Evolutionary conservation across 2,329 filamentous ascomycete species (phyloP), one percentile per base, ranked within the genome.

Genomic region (Pseudonectria buxi): DNA sequence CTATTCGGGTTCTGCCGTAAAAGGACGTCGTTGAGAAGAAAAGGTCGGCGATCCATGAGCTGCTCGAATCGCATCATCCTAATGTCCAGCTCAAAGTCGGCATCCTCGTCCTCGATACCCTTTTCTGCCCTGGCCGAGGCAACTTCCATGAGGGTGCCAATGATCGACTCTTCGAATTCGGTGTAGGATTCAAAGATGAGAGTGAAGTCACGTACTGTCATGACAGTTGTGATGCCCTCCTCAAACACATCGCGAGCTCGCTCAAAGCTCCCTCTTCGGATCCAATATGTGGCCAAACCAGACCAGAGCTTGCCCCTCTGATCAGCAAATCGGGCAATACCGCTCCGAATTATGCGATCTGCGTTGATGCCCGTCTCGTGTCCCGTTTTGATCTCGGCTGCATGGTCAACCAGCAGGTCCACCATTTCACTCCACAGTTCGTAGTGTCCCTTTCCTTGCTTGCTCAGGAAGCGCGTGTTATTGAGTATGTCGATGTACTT

Each of bases 351-450:
- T 53, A 98, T 95, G 41, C 79, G 78, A 55, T 96, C 89, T 14
- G 95, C 88, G 53, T 95, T 81, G 50, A 96, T 87, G 24, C 86
- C 88, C 12, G 77, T 77, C 51, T 90, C 84, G 44, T 86, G 76
- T 11, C 82, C 81, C 6, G 86, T 84, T 52, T 92, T 78, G 32
- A 98, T 80, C 28, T 94, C 78, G 50, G 82, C 83, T 4, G 92
- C 92, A 58, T 95, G 87, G 40, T 85, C 85, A 28, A 98, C 94
- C 30, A 98, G 70, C 45, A 96, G 61, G 54, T 98, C 92, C 25
- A 96, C 81, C 86, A 98, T 94, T 59, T 98, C 92, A 45, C 80
- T 92, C 92, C 92, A 98, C 32, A 98, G 73, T 61, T 98, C 88
- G 58, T 94, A 98, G 44, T 90, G 86, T 1, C 92, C 90, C 63